Percentiles rank a stretch among this genome's conserved stretches.
Conservation (phyloP, 108 stramenopile genomes). For the Licmophora abbreviata region DNA sequence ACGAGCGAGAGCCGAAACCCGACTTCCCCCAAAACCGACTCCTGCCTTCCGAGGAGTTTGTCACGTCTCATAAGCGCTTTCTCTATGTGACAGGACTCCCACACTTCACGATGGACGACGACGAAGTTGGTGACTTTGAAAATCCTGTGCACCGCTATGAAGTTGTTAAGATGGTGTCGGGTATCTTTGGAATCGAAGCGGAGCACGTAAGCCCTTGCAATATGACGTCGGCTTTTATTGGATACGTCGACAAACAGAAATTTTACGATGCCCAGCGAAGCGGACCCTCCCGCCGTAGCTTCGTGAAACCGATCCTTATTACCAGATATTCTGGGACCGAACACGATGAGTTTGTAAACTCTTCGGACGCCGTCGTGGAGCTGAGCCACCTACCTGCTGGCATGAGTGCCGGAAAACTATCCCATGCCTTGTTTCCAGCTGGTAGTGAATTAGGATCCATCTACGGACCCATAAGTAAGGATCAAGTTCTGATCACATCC, state of each 20-base stretch:
- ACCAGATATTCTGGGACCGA: slow-evolving; percentile 27
- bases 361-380: slow-evolving; percentile 37
- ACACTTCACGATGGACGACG: slow-evolving; percentile 28
- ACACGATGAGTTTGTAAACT: slow-evolving; percentile 32
- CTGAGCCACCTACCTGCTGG: slow-evolving; percentile 48
- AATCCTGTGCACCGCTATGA: slow-evolving; percentile 53
- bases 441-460: slow-evolving; percentile 43
- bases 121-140: slow-evolving; percentile 37
- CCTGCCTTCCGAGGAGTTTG: slow-evolving; percentile 52
- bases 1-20: slow-evolving; percentile 63
- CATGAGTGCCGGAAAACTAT: slow-evolving; percentile 29
- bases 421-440: slow-evolving; percentile 44
- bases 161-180: slow-evolving; percentile 47
- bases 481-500: slow-evolving; percentile 50
- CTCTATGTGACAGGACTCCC: slow-evolving; percentile 71
- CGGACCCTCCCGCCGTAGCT: slow-evolving; percentile 17
- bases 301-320: slow-evolving; percentile 17
- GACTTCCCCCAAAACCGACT: slow-evolving; percentile 32
- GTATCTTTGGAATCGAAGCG: slow-evolving; percentile 42
- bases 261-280: slow-evolving; percentile 24
- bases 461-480: slow-evolving; percentile 36
- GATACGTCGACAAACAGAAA: slow-evolving; percentile 41
- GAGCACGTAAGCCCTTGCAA: slow-evolving; percentile 55
- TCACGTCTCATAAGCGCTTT: slow-evolving; percentile 51
- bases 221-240: slow-evolving; percentile 69